Conservation (phyloP, 352 stramenopile genomes). For the Phytophthora vignae region DNA sequence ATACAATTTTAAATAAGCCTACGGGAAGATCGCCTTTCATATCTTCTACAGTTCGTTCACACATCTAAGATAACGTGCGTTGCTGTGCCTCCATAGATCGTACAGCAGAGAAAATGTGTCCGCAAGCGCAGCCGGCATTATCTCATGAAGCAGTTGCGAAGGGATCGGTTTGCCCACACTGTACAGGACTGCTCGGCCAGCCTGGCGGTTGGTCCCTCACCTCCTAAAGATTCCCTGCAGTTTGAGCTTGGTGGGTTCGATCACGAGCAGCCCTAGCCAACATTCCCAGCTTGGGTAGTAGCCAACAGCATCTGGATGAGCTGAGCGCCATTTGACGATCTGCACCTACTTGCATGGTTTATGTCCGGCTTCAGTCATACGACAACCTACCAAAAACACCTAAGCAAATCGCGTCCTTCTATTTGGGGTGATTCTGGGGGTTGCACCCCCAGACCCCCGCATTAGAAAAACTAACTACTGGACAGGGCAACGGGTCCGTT, state of each 20-base stretch:
- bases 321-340: conserved; percentile 2
- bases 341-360: conserved; percentile 6
- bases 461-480: too few species aligned
- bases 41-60: not conserved
- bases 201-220: not conserved
- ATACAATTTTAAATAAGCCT: conserved; percentile 1
- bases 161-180: conserved; percentile 5
- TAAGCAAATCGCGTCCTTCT: too few species aligned
- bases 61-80: conserved; percentile 18
- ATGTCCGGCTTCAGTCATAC: conserved; percentile 3
- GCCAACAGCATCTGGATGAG: conserved; percentile 17
- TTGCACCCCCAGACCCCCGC: too few species aligned
- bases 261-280: not conserved
- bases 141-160: not conserved
- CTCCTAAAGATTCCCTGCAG: not conserved
- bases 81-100: conserved; percentile 20
- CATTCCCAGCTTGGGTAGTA: not conserved
- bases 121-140: not conserved
- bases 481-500: too few species aligned
- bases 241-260: not conserved
- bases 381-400: too few species aligned
- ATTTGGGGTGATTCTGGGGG: too few species aligned
- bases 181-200: not conserved
- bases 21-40: not conserved
- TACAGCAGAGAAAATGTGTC: conserved; percentile 1